Evolutionary conservation across 352 stramenopile genomes (phyloP).

Genomic region (Globisporangium solare): DNA sequence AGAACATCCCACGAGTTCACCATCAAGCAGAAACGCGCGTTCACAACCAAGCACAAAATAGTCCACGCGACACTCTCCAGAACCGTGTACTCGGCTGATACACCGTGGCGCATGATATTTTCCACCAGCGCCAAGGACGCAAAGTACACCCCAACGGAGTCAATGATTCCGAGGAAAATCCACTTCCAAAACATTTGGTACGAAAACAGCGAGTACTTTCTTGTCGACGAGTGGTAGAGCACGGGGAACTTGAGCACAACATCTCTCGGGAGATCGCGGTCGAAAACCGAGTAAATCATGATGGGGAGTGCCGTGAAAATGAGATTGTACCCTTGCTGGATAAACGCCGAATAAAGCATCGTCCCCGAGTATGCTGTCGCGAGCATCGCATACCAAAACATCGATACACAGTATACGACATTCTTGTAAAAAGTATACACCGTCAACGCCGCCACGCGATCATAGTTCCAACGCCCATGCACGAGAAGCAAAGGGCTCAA

Average conservation of each 20-base stretch:
- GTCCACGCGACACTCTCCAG: conserved; percentile 71
- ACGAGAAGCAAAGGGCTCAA: conserved; percentile 68
- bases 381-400: conserved; percentile 88
- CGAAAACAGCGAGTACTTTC: conserved; percentile 61
- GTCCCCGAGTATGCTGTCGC: conserved; percentile 90
- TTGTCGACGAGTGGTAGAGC: conserved; percentile 59
- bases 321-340: conserved; percentile 94
- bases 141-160: conserved; percentile 73
- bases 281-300: conserved; percentile 74
- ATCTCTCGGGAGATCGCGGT: conserved; percentile 71
- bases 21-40: conserved; percentile 71
- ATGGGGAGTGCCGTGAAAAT: conserved; percentile 94
- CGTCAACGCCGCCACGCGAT: conserved; percentile 84
- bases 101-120: conserved; percentile 61
- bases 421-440: conserved; percentile 92
- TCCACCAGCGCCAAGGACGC: conserved; percentile 38
- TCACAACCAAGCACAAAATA: conserved; percentile 72
- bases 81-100: conserved; percentile 54
- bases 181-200: conserved; percentile 86
- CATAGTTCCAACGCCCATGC: conserved; percentile 86
- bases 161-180: conserved; percentile 70
- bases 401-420: conserved; percentile 86
- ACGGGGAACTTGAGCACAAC: conserved; percentile 56
- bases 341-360: conserved; percentile 81
- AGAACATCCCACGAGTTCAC: conserved; percentile 79